phyloP scores from a whole-genome alignment of 805 yeast species.

The Wickerhamomyces bisporus region DNA sequence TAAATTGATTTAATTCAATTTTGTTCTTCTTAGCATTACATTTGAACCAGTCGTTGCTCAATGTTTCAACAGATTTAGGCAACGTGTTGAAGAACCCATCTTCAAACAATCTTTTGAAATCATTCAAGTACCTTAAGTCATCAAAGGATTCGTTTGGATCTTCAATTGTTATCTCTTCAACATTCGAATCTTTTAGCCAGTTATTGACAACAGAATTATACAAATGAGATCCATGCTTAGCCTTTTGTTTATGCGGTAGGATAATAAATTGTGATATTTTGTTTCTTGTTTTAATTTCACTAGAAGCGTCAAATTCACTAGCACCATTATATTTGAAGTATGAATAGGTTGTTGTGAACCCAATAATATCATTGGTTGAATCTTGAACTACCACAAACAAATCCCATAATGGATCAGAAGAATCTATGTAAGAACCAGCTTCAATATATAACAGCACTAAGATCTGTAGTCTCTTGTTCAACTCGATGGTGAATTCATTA shows the following conservation, averaged over 20 bases:
- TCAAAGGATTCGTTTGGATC: constrained; percentile 94
- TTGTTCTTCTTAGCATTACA: constrained; percentile 40
- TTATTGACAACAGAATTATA: constrained; percentile 49
- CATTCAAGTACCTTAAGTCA: constrained; percentile 81
- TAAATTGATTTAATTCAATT: constrained; percentile 73
- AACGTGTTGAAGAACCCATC: constrained; percentile 27
- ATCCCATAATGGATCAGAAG: constrained; percentile 75
- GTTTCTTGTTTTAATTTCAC: constrained; percentile 40
- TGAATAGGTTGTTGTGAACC: constrained; percentile 78
- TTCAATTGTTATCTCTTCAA: constrained; percentile 79
- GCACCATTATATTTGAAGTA: constrained; percentile 72
- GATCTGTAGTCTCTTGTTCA: constrained; percentile 70
- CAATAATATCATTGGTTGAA: constrained; percentile 46
- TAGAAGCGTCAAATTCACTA: constrained; percentile 39
- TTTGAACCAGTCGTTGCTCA: constrained; percentile 34
- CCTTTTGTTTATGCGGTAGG: constrained; percentile 78
- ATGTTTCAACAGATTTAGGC: constrained; percentile 22
- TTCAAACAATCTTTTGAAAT: constrained; percentile 46
- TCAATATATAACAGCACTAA: constrained; percentile 83
- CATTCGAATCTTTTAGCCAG: constrained; percentile 49
- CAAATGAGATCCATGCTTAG: constrained; percentile 63
- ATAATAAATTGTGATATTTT: constrained; percentile 86
- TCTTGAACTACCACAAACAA: constrained; percentile 47
- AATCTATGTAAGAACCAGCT: constrained; percentile 87
- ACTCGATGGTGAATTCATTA: constrained; percentile 38